Base-by-base conservation (phyloP, 768 basidiomycete genomes). In the Psilocybe azurescens region DNA sequence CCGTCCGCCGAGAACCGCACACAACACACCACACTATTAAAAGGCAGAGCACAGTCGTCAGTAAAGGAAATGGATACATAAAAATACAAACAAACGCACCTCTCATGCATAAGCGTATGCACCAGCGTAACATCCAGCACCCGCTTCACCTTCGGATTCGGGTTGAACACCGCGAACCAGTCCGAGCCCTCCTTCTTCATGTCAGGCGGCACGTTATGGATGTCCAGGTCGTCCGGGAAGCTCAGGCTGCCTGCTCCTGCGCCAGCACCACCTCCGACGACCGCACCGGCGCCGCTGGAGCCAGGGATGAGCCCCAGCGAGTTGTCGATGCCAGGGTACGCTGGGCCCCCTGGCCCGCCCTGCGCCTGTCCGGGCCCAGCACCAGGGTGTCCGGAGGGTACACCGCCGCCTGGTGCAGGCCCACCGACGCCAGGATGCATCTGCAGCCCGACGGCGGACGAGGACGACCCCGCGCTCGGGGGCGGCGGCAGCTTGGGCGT, bases 1-100 rank as follows among this genome's bases (percentile, higher is more conserved):
- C 97, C 97, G 71, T 99, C 95, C 20, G 90, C 87, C 13, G 95
- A 97, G 76, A 99, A 97, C 58, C 91, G 86, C 7, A 98, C 95
- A 72, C 95, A 98, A 74, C 97, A 99, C 2, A 85, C 83, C 8
- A 83, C 82, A 67, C 83, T 83, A 38, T 36, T 44, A 32, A 9
- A 36, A 55, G 20, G 24, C 24, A 57, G 3, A 58, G 30, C 38
- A 49, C 44, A 14, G 11, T 10, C 30, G 18, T 38, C 52, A 53
- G 36, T 1, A 44, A 51, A 33, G 70, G 77, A 59, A 41, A 59
- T 56, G 51, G 28, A 3, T 24, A 62, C 50, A 29, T 28, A 55
- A 56, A 38, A 13, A 33, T 53, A 60, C 4, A 54, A 39, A 46
- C 46, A 36, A 33, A 72, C 78, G 58, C 71, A 94, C 93, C 91